phyloP scores from a whole-genome alignment of 805 yeast species.

The Nakazawaea populi region DNA sequence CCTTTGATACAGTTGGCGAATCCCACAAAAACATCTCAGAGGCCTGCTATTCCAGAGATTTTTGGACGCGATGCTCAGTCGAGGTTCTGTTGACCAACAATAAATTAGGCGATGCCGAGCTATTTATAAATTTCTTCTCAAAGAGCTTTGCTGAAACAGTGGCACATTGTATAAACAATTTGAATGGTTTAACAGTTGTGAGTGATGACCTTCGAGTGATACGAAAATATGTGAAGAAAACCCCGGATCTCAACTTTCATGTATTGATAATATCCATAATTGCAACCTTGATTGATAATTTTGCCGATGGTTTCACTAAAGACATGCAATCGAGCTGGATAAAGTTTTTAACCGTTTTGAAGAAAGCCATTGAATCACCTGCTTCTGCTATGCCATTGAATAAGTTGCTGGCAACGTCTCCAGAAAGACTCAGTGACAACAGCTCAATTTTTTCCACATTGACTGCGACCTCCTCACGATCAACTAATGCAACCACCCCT shows the following conservation, averaged over 20 bases:
- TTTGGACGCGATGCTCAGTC: conserved; percentile 5
- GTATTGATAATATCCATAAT: background rate
- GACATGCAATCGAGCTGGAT: conserved; percentile 6
- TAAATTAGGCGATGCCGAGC: background rate
- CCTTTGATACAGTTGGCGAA: conserved; percentile 5
- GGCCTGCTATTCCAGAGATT: background rate
- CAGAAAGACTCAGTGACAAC: no score
- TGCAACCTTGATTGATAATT: conserved; percentile 6
- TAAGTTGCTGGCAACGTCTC: background rate
- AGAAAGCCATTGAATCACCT: background rate
- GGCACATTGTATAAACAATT: background rate
- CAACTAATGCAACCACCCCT: no score
- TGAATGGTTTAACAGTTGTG: background rate
- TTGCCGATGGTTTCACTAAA: conserved; percentile 5
- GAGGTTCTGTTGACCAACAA: conserved; percentile 7
- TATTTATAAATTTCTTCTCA: background rate
- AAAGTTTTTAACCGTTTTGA: background rate
- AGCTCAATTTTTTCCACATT: no score
- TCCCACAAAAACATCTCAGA: conserved; percentile 2
- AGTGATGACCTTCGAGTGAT: background rate
- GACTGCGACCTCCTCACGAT: no score
- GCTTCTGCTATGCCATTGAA: background rate
- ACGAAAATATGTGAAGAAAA: background rate
- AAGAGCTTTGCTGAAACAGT: background rate
- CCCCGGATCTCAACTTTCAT: background rate